Evolutionary conservation across 768 basidiomycete genomes (phyloP).

Genomic region (Tulasnella calospora): DNA sequence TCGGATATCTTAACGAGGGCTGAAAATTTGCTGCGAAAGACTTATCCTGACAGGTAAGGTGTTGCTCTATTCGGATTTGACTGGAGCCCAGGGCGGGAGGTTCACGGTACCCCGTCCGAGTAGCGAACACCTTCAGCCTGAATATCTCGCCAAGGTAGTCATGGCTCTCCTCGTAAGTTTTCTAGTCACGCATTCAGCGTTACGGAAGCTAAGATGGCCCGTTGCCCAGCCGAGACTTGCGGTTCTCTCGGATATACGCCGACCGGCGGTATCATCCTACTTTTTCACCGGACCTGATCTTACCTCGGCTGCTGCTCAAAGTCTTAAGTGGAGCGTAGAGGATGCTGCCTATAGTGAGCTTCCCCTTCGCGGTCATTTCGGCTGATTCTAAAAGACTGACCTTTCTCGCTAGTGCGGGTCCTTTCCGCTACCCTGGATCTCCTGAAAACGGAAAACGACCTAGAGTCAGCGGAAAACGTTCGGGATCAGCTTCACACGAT

Average conservation of each 20-base stretch:
- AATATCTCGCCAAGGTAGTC: constrained; percentile 62
- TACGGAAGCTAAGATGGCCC: neutral
- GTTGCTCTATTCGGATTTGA: neutral
- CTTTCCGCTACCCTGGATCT: constrained; percentile 1
- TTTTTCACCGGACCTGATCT: constrained; percentile 73
- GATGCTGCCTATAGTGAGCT: constrained; percentile 46
- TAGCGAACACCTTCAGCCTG: constrained; percentile 48
- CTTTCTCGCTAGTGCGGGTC: constrained; percentile 22
- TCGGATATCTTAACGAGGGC: constrained; percentile 52
- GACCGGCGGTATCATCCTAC: constrained; percentile 52
- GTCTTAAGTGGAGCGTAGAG: constrained; percentile 47
- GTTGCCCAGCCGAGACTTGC: constrained; percentile 57
- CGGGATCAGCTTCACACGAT: constrained; percentile 40
- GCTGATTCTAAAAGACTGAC: constrained; percentile 3
- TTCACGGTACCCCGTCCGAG: neutral
- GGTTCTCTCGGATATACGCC: constrained; percentile 66
- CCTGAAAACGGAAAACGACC: constrained; percentile 38
- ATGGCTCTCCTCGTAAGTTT: constrained; percentile 51
- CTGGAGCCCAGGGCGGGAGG: neutral
- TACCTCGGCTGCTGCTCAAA: constrained; percentile 48
- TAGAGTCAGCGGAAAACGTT: constrained; percentile 39
- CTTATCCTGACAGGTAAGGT: constrained; percentile 57
- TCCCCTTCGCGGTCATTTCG: neutral
- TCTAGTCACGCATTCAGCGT: neutral
- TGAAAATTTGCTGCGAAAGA: constrained; percentile 48